Conservation (phyloP, 495 filamentous ascomycete species). For the Margaritispora aquatica region DNA sequence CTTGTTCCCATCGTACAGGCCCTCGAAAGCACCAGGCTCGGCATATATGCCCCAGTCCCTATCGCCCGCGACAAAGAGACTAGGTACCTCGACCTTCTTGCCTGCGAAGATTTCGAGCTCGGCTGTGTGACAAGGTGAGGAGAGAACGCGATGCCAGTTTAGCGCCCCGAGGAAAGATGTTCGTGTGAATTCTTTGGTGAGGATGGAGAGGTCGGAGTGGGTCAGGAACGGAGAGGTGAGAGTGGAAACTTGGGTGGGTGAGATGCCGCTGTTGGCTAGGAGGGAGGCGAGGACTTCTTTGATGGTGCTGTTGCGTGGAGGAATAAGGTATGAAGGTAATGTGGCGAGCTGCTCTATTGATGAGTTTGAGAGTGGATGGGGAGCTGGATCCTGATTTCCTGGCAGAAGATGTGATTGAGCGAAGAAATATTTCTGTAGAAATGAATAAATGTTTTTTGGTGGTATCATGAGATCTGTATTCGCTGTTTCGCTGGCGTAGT, state of each 20-base stretch:
- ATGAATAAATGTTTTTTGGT: not conserved
- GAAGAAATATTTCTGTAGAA: conserved; percentile 5
- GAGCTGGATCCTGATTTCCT: conserved; percentile 1
- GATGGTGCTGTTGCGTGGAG: conserved; percentile 1
- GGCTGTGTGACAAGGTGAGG: not conserved
- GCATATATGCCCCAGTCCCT: conserved; percentile 10
- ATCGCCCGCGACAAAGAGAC: conserved; percentile 5
- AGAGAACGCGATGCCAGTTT: conserved; percentile 8
- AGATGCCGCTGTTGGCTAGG: not conserved
- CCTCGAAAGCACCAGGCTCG: not conserved
- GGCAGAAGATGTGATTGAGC: conserved; percentile 8
- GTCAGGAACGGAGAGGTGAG: not conserved
- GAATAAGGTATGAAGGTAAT: conserved; percentile 1
- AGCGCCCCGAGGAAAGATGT: conserved; percentile 8
- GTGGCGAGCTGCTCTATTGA: not conserved
- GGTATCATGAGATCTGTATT: conserved; percentile 1
- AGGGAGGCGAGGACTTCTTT: not conserved
- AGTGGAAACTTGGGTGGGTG: not conserved
- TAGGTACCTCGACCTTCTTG: conserved; percentile 2
- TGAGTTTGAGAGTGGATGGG: not conserved
- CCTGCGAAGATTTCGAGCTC: conserved; percentile 2
- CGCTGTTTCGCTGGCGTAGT: not conserved
- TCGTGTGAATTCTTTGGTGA: not conserved
- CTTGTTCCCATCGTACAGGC: not conserved
- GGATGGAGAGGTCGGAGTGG: conserved; percentile 1